Percentiles rank a stretch among this genome's conserved stretches.
These are phyloP conservation scores for Venturia aucupariae DNA, from an alignment of 2,329 filamentous ascomycete genomes.

Conservation along the genomic window DNA sequence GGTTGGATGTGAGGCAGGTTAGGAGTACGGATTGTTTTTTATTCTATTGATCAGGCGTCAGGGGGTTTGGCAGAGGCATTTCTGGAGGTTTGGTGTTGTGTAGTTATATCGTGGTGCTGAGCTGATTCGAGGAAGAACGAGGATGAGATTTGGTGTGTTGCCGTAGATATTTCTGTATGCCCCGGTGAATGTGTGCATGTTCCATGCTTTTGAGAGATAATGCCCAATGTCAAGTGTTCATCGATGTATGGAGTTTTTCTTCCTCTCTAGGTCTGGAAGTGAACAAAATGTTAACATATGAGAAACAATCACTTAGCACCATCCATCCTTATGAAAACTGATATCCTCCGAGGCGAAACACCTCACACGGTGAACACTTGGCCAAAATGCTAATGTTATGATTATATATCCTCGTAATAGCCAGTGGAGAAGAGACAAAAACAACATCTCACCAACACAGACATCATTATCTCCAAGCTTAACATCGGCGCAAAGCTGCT, in stretches of 20 bases:
- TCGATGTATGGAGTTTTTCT: no score
- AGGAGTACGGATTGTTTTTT: no score
- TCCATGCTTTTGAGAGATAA: not conserved
- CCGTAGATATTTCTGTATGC: no score
- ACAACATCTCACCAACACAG: not conserved
- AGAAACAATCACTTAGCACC: not conserved
- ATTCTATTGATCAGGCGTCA: no score
- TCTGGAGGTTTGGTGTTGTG: no score
- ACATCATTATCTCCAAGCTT: no score
- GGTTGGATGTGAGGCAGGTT: not conserved
- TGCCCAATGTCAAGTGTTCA: not conserved
- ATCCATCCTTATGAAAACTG: not conserved
- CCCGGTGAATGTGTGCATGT: no score
- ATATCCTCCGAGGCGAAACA: not conserved
- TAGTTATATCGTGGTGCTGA: no score
- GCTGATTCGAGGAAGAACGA: no score
- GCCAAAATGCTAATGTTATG: not conserved
- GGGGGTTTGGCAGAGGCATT: no score
- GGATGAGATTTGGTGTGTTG: not conserved
- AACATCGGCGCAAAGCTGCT: no score
- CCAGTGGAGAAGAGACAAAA: not conserved
- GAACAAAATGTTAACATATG: not conserved
- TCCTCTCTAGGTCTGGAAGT: not conserved
- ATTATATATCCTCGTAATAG: not conserved
- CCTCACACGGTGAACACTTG: not conserved